Evolutionary conservation across 2,329 filamentous ascomycete species (phyloP).

Genomic region (Aspergillus pseudotamarii): DNA sequence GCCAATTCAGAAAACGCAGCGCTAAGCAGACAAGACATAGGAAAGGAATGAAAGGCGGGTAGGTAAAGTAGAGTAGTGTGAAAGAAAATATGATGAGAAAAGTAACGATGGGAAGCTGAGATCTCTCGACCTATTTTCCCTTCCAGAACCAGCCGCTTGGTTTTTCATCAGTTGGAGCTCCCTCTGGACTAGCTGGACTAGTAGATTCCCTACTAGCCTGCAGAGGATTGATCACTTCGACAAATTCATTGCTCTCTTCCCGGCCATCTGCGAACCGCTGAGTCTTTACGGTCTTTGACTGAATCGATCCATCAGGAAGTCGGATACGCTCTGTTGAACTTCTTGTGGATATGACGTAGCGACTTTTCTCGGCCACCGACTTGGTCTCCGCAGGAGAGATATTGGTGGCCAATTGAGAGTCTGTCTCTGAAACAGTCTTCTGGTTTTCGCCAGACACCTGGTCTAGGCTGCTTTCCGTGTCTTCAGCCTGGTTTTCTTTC

Average conservation of each 20-base stretch:
- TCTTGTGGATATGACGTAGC: slow-evolving; percentile 55
- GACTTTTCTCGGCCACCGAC: slow-evolving; percentile 13
- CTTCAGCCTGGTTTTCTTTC: slow-evolving; percentile 13
- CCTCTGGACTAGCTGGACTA: slow-evolving; percentile 15
- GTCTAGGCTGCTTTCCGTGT: slow-evolving; percentile 32
- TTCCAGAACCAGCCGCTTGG: slow-evolving; percentile 44
- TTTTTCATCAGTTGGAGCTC: slow-evolving; percentile 13
- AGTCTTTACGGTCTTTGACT: slow-evolving; percentile 60
- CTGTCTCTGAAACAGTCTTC: slow-evolving; percentile 19
- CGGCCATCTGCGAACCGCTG: slow-evolving; percentile 62
- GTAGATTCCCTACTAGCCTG: slow-evolving; percentile 17
- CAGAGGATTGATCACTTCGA: slow-evolving; percentile 43
- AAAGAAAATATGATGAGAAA: neutral
- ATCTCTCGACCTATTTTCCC: slow-evolving; percentile 19
- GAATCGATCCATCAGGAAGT: slow-evolving; percentile 59
- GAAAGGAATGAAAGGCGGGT: neutral
- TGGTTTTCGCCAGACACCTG: slow-evolving; percentile 29
- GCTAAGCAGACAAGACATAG: neutral
- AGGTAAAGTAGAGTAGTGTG: neutral
- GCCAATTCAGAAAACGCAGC: neutral
- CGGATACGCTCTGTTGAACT: slow-evolving; percentile 60
- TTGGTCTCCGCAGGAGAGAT: neutral
- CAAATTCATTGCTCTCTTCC: slow-evolving; percentile 61
- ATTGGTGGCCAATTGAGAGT: neutral
- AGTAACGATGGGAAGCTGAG: neutral